phyloP scores from a whole-genome alignment of 2,329 filamentous ascomycete genomes.

The Phaeosphaeriaceae sp. region DNA sequence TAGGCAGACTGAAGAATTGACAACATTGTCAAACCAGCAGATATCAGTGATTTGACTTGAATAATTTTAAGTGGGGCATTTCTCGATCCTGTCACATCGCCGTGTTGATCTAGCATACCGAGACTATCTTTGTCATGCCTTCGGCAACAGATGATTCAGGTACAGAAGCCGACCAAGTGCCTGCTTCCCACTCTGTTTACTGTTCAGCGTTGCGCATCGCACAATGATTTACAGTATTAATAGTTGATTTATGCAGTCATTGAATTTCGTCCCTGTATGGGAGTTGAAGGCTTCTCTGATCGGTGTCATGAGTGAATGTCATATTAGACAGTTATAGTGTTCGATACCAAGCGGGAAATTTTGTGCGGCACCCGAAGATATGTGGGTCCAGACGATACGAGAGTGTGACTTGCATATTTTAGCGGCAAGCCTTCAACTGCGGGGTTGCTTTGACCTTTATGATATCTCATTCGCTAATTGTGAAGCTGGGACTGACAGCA shows the following conservation, averaged over 20 bases:
- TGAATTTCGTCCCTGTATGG: slow-evolving; percentile 29
- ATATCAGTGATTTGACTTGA: slow-evolving; percentile 22
- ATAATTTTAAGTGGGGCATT: slow-evolving; percentile 20
- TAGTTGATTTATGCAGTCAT: slow-evolving; percentile 18
- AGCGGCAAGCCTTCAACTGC: slow-evolving; percentile 36
- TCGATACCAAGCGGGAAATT: slow-evolving; percentile 22
- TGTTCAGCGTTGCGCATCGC: no score
- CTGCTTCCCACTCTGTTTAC: slow-evolving; percentile 12
- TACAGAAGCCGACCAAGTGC: slow-evolving; percentile 19
- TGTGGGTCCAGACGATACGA: slow-evolving; percentile 24
- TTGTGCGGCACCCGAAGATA: slow-evolving; percentile 23
- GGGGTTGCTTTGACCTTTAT: slow-evolving; percentile 29
- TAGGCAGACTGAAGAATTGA: background rate
- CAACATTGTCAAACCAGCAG: background rate
- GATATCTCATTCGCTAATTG: slow-evolving; percentile 30
- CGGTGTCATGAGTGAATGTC: slow-evolving; percentile 23
- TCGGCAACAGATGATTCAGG: slow-evolving; percentile 16
- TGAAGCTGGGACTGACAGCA: slow-evolving; percentile 12
- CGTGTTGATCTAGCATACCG: slow-evolving; percentile 28
- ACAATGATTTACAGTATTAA: slow-evolving; percentile 8
- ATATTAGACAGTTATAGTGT: slow-evolving; percentile 37
- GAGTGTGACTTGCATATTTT: slow-evolving; percentile 48
- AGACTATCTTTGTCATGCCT: slow-evolving; percentile 27
- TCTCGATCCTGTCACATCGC: slow-evolving; percentile 21
- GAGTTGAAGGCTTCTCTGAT: slow-evolving; percentile 22